These are phyloP conservation scores for Cyamopsis tetragonoloba DNA, from an alignment of 306 rosid genomes.

Conservation along the genomic window DNA sequence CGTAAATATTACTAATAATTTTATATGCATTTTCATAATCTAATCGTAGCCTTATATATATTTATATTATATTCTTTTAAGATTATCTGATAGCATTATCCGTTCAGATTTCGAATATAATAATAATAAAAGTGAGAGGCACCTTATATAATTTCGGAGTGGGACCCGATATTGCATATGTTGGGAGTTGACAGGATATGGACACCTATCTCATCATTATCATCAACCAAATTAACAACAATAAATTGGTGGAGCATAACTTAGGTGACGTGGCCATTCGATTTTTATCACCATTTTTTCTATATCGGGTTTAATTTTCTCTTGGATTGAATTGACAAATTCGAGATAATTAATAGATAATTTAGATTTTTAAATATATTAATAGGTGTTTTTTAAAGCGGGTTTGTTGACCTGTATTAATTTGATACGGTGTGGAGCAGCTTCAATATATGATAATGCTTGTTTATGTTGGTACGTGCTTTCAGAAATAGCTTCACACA, in stretches of 20 bases:
- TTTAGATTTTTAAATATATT: too few relatives aligned
- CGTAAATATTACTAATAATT: not conserved
- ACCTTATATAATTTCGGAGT: not conserved
- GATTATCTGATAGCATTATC: constrained; percentile 8
- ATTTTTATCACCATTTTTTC: too few relatives aligned
- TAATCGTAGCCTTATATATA: not conserved
- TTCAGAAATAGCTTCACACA: too few relatives aligned
- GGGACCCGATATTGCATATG: not conserved
- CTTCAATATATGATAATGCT: too few relatives aligned
- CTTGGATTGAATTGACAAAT: too few relatives aligned
- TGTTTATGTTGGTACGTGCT: too few relatives aligned
- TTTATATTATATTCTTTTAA: not conserved
- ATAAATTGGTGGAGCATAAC: not conserved
- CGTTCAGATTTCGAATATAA: not conserved
- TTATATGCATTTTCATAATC: not conserved
- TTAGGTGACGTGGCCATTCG: not conserved
- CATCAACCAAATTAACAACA: not conserved
- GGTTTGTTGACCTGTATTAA: too few relatives aligned
- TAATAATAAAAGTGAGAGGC: not conserved
- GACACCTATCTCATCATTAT: not conserved
- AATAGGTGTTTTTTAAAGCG: too few relatives aligned
- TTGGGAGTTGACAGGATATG: not conserved
- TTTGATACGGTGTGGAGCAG: too few relatives aligned
- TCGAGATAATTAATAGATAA: too few relatives aligned
- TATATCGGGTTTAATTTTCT: too few relatives aligned